Evolutionary conservation across 1,139 yeast species (phyloP).

Genomic region (Hyphopichia burtonii): DNA sequence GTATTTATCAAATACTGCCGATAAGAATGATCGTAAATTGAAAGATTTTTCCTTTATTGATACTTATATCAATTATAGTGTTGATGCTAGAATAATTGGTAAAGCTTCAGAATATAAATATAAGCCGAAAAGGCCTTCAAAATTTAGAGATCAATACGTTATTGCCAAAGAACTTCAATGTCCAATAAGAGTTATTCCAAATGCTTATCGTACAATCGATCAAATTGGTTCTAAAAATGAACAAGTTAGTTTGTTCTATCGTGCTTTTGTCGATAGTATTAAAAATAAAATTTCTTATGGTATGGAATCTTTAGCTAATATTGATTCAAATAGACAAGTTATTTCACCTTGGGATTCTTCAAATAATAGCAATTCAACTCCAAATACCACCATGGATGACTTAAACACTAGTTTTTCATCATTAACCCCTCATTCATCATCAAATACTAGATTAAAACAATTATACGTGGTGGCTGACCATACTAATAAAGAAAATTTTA

Average conservation of each 20-base stretch:
- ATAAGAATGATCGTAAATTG: slow-evolving; percentile 13
- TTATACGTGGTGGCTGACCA: slow-evolving; percentile 26
- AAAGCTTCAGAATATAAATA: slow-evolving; percentile 35
- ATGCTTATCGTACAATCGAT: slow-evolving; percentile 14
- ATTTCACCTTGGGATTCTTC: background rate
- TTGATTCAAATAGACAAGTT: background rate
- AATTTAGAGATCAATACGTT: slow-evolving; percentile 31
- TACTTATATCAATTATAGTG: slow-evolving; percentile 36
- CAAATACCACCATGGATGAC: slow-evolving; percentile 8
- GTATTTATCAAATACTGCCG: slow-evolving; percentile 16
- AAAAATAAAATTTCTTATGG: slow-evolving; percentile 33
- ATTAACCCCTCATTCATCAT: background rate
- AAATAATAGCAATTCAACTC: background rate
- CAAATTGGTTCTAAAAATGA: slow-evolving; percentile 16
- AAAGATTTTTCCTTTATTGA: slow-evolving; percentile 42
- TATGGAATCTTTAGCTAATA: slow-evolving; percentile 11
- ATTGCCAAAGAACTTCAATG: slow-evolving; percentile 34
- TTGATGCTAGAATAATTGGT: slow-evolving; percentile 45
- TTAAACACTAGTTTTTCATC: slow-evolving; percentile 2
- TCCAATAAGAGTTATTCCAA: slow-evolving; percentile 40
- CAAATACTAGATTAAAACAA: slow-evolving; percentile 28
- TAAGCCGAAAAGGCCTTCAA: slow-evolving; percentile 7
- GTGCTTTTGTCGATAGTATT: slow-evolving; percentile 37
- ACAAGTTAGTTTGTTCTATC: slow-evolving; percentile 29
- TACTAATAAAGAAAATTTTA: slow-evolving; percentile 15